These are phyloP conservation scores for Platanthera zijinensis DNA, from an alignment of 106 monocot species.

Conservation along the genomic window DNA sequence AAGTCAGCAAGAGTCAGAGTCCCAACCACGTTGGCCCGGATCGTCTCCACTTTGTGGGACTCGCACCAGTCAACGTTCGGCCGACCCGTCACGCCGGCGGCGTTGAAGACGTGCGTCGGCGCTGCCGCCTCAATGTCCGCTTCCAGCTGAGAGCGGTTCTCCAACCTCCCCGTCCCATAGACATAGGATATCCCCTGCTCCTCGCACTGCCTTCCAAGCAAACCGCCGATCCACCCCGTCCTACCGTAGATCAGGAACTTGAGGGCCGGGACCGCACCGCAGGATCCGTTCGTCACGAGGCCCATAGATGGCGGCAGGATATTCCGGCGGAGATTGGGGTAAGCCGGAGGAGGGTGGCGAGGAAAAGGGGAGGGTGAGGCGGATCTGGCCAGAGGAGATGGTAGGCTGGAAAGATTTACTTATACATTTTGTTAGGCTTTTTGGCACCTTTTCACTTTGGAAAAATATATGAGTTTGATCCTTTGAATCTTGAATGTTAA, in stretches of 20 bases:
- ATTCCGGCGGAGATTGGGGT: neutral
- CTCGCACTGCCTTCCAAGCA: slow-evolving; percentile 52
- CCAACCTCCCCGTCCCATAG: slow-evolving; percentile 49
- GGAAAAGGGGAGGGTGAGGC: no score
- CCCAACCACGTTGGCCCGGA: slow-evolving; percentile 45
- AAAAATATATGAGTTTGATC: no score
- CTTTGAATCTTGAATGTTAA: no score
- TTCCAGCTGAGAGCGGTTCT: slow-evolving; percentile 39
- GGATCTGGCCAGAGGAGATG: no score
- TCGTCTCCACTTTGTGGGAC: slow-evolving; percentile 57
- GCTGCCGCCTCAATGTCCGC: slow-evolving; percentile 30
- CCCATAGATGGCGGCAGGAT: slow-evolving; percentile 15
- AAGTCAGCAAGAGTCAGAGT: slow-evolving; percentile 60
- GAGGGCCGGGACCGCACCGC: slow-evolving; percentile 2
- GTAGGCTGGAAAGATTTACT: no score
- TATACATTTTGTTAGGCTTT: no score
- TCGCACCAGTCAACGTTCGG: slow-evolving; percentile 95
- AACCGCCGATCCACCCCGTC: slow-evolving; percentile 81
- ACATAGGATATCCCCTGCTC: slow-evolving; percentile 34
- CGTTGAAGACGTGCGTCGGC: slow-evolving; percentile 78
- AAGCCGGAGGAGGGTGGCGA: no score
- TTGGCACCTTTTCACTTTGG: no score
- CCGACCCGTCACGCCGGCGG: slow-evolving; percentile 74
- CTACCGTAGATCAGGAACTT: slow-evolving; percentile 76
- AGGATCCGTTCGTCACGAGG: slow-evolving; percentile 18